Conservation (phyloP, 1,284 basidiomycete species). For the Inonotus obliquus region DNA sequence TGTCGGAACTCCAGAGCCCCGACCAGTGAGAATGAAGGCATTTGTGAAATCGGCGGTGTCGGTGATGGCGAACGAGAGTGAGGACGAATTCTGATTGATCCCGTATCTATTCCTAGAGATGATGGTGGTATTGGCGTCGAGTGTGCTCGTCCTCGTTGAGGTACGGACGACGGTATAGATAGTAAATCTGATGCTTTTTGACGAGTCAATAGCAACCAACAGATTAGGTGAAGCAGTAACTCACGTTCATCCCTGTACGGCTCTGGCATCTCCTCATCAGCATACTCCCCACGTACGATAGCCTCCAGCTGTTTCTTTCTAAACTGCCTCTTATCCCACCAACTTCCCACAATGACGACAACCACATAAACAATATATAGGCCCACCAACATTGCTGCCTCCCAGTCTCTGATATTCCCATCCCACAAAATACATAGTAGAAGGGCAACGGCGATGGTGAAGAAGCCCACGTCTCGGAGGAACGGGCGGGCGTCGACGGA, state of each 20-base stretch:
- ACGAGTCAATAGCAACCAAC: conserved; percentile 19
- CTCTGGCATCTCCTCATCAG: conserved; percentile 43
- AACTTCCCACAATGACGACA: conserved; percentile 73
- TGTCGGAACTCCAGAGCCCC: conserved; percentile 93
- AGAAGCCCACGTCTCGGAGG: conserved; percentile 91
- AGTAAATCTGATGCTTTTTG: conserved; percentile 3
- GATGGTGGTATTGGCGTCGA: conserved; percentile 24
- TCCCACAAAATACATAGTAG: conserved; percentile 80
- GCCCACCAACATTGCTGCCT: conserved; percentile 69
- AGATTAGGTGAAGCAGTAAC: conserved; percentile 21
- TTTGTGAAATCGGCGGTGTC: conserved; percentile 38
- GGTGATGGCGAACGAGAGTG: conserved; percentile 36
- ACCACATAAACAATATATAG: conserved; percentile 80
- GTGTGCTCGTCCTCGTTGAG: conserved; percentile 10
- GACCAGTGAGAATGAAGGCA: conserved; percentile 85
- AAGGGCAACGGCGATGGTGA: conserved; percentile 72
- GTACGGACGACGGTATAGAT: background rate
- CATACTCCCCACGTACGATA: conserved; percentile 56
- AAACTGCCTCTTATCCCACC: conserved; percentile 64
- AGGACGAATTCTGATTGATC: conserved; percentile 34
- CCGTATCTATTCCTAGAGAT: conserved; percentile 35
- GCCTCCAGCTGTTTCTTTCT: conserved; percentile 43
- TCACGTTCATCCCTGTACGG: conserved; percentile 62
- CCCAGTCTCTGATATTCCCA: conserved; percentile 66
- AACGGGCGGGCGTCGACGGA: conserved; percentile 78